phyloP scores from a whole-genome alignment of 768 basidiomycete species.

The Sarcodon sp. region DNA sequence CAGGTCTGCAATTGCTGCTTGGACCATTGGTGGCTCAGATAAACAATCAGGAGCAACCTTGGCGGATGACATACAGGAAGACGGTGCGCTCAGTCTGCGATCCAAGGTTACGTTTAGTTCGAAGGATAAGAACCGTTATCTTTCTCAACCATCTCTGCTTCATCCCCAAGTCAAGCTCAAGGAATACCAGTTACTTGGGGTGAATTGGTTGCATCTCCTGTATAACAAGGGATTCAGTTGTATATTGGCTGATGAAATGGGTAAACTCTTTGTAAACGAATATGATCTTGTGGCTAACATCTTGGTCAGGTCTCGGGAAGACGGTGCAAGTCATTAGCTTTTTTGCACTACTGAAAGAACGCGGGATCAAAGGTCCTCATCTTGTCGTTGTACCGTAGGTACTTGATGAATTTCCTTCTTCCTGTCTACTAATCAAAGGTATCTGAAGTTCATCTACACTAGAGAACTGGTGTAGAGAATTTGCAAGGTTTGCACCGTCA shows the following conservation, averaged over 20 bases:
- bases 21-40: constrained; percentile 29
- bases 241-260: constrained; percentile 99
- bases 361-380: constrained; percentile 72
- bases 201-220: constrained; percentile 92
- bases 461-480: constrained; percentile 98
- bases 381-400: constrained; percentile 92
- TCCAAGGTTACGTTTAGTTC: constrained; percentile 29
- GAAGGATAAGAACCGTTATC: constrained; percentile 51
- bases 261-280: constrained; percentile 27
- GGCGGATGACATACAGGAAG: constrained; percentile 28
- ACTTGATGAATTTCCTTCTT: background rate
- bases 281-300: constrained; percentile 4
- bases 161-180: constrained; percentile 66
- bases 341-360: constrained; percentile 78
- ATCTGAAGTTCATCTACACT: constrained; percentile 74
- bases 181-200: constrained; percentile 94
- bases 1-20: constrained; percentile 62
- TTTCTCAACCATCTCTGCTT: constrained; percentile 59
- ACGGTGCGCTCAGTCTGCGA: constrained; percentile 49
- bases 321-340: constrained; percentile 99
- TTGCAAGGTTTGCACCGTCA: constrained; percentile 77
- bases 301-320: constrained; percentile 77
- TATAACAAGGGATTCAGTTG: constrained; percentile 76
- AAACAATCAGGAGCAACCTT: constrained; percentile 23
- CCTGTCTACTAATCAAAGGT: constrained; percentile 1